Percentiles rank a stretch among this genome's conserved stretches.
Evolutionary conservation across 2,329 filamentous ascomycete species (phyloP).

Genomic region (Amesomyces nigricolor): DNA sequence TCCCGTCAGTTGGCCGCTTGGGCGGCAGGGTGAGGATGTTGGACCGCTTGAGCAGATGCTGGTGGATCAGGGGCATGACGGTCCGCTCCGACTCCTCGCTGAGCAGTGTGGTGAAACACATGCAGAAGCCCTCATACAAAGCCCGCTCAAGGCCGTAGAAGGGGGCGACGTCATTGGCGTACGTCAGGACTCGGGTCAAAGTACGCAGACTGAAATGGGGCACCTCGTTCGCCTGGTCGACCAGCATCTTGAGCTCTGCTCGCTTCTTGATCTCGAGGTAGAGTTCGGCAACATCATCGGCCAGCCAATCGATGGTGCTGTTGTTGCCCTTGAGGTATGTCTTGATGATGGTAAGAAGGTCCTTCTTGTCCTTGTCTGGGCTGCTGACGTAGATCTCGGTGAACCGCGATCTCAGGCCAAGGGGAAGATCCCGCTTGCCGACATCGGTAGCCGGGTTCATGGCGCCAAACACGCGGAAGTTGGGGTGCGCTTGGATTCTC

Average conservation of each 20-base stretch:
- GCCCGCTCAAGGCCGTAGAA: conserved; percentile 80
- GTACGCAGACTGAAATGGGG: conserved; percentile 97
- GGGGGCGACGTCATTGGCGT: conserved; percentile 77
- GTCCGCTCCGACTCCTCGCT: conserved; percentile 74
- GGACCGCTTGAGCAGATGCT: conserved; percentile 62
- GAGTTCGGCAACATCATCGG: conserved; percentile 74
- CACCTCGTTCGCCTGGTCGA: conserved; percentile 91
- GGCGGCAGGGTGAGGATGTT: conserved; percentile 74
- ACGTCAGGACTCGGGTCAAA: conserved; percentile 81
- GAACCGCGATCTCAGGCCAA: conserved; percentile 63
- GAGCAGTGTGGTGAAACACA: conserved; percentile 92
- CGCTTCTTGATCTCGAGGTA: conserved; percentile 84
- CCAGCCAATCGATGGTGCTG: conserved; percentile 65
- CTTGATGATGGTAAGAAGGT: conserved; percentile 80
- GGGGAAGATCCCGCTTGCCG: conserved; percentile 88
- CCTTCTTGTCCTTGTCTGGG: conserved; percentile 80
- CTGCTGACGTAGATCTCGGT: conserved; percentile 93
- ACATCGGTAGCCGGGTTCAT: conserved; percentile 99
- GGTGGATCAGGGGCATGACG: conserved; percentile 71
- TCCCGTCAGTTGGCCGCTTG: conserved; percentile 69
- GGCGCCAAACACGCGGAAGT: conserved; percentile 94
- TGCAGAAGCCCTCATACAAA: conserved; percentile 91
- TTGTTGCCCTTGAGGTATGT: conserved; percentile 73
- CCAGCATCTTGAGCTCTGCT: conserved; percentile 74
- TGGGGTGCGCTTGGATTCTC: conserved; percentile 78